A percentile compares a stretch with the other conserved stretches of the same genome.
Conservation (phyloP, 352 stramenopile species). For the Stephanocyclus meneghinianus region DNA sequence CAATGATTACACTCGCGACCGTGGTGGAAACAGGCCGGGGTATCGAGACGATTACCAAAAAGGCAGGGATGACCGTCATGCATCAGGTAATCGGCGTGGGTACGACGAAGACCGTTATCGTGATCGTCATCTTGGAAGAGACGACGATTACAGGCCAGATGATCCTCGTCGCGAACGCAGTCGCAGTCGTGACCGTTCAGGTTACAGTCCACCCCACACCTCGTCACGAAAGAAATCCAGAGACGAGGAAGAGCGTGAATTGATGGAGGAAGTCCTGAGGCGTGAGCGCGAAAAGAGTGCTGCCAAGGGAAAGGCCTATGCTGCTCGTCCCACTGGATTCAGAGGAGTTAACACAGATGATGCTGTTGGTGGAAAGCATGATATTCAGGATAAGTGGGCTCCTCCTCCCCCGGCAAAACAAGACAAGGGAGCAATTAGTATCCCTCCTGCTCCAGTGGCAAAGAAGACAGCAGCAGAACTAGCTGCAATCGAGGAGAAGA, state of each 20-base stretch:
- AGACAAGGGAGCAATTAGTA: not conserved
- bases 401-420: constrained; percentile 11
- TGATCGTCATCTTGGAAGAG: constrained; percentile 40
- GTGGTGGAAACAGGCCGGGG: constrained; percentile 22
- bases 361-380: not conserved
- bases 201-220: constrained; percentile 1
- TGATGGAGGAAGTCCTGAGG: constrained; percentile 90
- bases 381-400: constrained; percentile 84
- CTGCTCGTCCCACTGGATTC: constrained; percentile 88
- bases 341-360: constrained; percentile 45
- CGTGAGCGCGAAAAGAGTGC: constrained; percentile 89
- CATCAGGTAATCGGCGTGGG: not conserved
- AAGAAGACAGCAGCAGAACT: constrained; percentile 65
- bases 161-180: constrained; percentile 27
- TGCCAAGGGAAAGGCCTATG: constrained; percentile 89
- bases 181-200: constrained; percentile 24
- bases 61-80: not conserved
- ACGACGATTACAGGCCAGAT: constrained; percentile 23
- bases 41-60: constrained; percentile 2
- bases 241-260: constrained; percentile 73
- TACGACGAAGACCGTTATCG: not conserved
- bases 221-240: not conserved
- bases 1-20: constrained; percentile 24
- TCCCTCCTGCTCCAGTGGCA: constrained; percentile 11
- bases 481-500: constrained; percentile 74